phyloP scores from a whole-genome alignment of 805 yeast genomes.

The Candida vartiovaarae region DNA sequence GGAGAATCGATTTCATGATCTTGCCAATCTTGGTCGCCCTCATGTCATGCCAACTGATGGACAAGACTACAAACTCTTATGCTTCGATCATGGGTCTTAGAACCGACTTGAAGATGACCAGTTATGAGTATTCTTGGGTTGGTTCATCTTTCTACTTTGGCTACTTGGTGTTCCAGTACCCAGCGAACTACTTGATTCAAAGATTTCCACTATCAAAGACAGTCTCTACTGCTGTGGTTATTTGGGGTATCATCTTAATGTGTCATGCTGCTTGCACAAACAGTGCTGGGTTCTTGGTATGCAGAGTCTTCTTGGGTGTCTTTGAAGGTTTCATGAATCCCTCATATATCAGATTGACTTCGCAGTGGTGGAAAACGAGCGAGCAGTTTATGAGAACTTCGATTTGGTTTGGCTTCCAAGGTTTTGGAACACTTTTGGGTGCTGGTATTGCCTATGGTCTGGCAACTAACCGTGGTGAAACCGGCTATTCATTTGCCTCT shows the following conservation, averaged over 20 bases:
- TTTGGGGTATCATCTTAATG: constrained; percentile 54
- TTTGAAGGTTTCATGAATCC: constrained; percentile 51
- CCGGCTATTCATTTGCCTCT: constrained; percentile 34
- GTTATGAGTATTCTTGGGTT: constrained; percentile 41
- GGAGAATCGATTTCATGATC: constrained; percentile 32
- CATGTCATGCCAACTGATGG: constrained; percentile 35
- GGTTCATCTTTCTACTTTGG: constrained; percentile 60
- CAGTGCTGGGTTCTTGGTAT: constrained; percentile 33
- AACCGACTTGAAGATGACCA: constrained; percentile 38
- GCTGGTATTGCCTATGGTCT: constrained; percentile 51
- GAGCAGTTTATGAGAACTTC: constrained; percentile 38
- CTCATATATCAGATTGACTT: constrained; percentile 44
- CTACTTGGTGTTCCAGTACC: constrained; percentile 49
- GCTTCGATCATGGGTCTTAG: constrained; percentile 48
- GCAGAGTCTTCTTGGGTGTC: constrained; percentile 43
- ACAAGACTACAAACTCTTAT: constrained; percentile 30
- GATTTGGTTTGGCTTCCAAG: constrained; percentile 39
- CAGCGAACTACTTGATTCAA: constrained; percentile 42
- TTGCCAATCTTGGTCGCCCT: constrained; percentile 31
- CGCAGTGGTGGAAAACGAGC: constrained; percentile 47
- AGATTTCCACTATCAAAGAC: constrained; percentile 49
- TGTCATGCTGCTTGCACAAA: constrained; percentile 41
- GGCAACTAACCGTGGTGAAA: constrained; percentile 25
- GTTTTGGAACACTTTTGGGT: constrained; percentile 41
- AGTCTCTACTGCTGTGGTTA: constrained; percentile 37